Percentiles rank a stretch among this genome's conserved stretches.
phyloP scores from a whole-genome alignment of 495 filamentous ascomycete genomes.

The Niebla homalea region DNA sequence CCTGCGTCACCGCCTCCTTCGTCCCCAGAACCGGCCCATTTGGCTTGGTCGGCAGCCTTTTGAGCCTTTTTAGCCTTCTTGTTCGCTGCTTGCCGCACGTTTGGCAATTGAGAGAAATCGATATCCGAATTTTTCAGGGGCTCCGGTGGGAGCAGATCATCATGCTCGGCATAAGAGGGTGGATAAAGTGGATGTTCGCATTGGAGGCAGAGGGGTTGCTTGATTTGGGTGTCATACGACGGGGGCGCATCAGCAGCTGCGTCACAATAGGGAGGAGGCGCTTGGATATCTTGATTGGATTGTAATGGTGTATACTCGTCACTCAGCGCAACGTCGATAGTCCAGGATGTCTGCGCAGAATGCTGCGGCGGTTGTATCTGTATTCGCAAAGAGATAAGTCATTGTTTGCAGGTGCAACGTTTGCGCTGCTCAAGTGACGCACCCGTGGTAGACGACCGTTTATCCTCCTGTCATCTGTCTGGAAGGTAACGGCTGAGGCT shows the following conservation, averaged over 20 bases:
- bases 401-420: no score
- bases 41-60: slow-evolving; percentile 19
- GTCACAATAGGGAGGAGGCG: slow-evolving; percentile 34
- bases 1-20: slow-evolving; percentile 18
- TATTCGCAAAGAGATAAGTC: no score
- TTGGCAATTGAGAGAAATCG: slow-evolving; percentile 39
- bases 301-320: background rate
- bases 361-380: background rate
- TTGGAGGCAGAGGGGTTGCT: slow-evolving; percentile 12
- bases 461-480: no score
- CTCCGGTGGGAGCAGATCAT: slow-evolving; percentile 21
- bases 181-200: slow-evolving; percentile 12
- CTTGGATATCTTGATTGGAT: slow-evolving; percentile 2
- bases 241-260: slow-evolving; percentile 31
- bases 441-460: no score
- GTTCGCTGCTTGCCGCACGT: slow-evolving; percentile 35
- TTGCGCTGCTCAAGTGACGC: no score
- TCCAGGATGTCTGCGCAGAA: background rate
- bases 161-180: background rate
- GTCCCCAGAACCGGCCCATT: slow-evolving; percentile 21
- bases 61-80: slow-evolving; percentile 29
- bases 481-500: slow-evolving; percentile 2
- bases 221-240: slow-evolving; percentile 19
- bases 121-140: slow-evolving; percentile 25
- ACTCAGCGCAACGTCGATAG: background rate